Conservation (phyloP, 441 rosid species). For the Adansonia madagascariensis region DNA sequence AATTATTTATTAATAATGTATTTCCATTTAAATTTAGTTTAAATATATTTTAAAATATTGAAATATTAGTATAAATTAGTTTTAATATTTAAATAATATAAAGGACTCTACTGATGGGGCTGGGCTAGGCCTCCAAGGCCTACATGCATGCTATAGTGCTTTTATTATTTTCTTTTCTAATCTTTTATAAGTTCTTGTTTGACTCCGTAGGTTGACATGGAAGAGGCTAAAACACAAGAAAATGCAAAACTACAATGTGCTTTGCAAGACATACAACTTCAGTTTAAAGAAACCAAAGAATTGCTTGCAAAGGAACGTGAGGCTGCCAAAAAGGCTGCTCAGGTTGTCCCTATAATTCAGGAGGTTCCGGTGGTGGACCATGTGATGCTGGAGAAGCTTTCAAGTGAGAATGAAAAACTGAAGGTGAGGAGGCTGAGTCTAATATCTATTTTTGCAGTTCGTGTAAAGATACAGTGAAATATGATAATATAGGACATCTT, state of each 20-base stretch:
- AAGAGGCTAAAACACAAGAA: constrained; percentile 92
- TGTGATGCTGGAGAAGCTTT: constrained; percentile 64
- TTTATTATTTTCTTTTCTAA: constrained; percentile 19
- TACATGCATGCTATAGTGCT: constrained; percentile 9
- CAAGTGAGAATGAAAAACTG: constrained; percentile 83
- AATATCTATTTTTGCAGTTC: background rate
- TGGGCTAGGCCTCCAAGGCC: background rate
- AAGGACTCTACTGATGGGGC: background rate
- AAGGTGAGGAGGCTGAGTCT: constrained; percentile 58
- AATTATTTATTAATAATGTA: background rate
- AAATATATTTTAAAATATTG: constrained; percentile 3
- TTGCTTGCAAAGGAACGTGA: constrained; percentile 73
- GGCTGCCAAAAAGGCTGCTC: constrained; percentile 69
- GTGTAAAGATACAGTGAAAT: background rate
- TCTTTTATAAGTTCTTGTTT: constrained; percentile 29
- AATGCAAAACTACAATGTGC: constrained; percentile 81
- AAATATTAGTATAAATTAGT: background rate
- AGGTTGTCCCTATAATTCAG: constrained; percentile 72
- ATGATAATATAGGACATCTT: background rate
- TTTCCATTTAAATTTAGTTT: constrained; percentile 11
- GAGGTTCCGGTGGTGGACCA: constrained; percentile 84
- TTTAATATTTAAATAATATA: background rate
- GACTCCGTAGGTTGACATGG: constrained; percentile 71
- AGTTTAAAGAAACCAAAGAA: constrained; percentile 82
- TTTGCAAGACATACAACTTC: constrained; percentile 73